A percentile compares a stretch with the other conserved stretches of the same genome.
Conservation (phyloP, 129 eudicot genomes). For the Smallanthus sonchifolius region DNA sequence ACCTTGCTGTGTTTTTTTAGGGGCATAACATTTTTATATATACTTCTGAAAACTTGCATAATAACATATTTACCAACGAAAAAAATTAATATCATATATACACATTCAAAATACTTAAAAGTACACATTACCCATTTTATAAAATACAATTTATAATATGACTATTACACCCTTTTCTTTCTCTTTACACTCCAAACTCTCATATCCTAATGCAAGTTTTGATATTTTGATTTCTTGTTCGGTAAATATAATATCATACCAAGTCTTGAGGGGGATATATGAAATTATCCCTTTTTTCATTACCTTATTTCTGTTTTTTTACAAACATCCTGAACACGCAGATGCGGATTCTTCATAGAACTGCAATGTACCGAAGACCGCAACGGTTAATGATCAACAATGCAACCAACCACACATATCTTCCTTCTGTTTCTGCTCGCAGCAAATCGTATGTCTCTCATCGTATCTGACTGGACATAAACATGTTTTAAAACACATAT, state of each 20-base stretch:
- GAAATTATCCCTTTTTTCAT: not conserved
- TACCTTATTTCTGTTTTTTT: not conserved
- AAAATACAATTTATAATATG: not conserved
- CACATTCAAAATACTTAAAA: not conserved
- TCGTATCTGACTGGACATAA: not conserved
- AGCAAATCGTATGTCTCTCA: not conserved
- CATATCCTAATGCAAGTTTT: not conserved
- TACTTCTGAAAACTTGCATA: not conserved
- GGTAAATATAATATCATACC: not conserved
- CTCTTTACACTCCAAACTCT: not conserved
- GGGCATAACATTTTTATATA: not conserved
- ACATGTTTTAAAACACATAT: constrained; percentile 8
- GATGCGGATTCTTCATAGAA: constrained; percentile 6
- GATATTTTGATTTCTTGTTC: too few species aligned
- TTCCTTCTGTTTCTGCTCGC: not conserved
- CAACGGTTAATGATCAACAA: not conserved
- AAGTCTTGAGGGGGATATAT: not conserved
- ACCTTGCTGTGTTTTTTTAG: not conserved
- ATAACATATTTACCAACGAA: not conserved
- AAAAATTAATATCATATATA: not conserved
- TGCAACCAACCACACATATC: not conserved
- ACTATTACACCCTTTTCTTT: not conserved
- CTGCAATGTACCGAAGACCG: not conserved
- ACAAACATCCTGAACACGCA: constrained; percentile 6
- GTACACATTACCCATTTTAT: not conserved